Evolutionary conservation across 2,329 filamentous ascomycete species (phyloP), one percentile per base, ranked within the genome.

Genomic region (Claviceps fusiformis): DNA sequence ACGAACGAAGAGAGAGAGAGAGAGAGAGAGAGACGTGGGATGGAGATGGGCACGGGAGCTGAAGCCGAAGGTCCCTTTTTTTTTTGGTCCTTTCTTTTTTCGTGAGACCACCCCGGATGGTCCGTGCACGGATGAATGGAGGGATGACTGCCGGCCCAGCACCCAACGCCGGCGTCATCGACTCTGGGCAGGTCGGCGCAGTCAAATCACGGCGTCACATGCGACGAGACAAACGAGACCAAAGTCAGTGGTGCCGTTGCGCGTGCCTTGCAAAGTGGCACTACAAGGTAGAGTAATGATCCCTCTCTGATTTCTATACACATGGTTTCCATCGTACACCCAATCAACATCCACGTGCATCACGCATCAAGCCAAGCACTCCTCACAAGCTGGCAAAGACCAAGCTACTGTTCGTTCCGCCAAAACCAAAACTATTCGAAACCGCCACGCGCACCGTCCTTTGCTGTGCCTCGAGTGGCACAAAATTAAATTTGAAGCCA

Each of bases 381-480:
- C 27, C 6, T 33, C 31, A 53, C 37, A 56, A 4, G 27, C 61
- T 67, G 8, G 78, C 78, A 63, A 97, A 92, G 53, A 90, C 90
- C 43, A 98, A 73, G 54, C 83, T 90, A 46, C 92, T 91, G 72
- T 98, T 98, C 1, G 92, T 97, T 17, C 93, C 93, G 11, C 93
- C 93, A 72, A 98, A 98, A 0, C 93, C 93, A 71, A 98, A 98
- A 67, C 92, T 97, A 65, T 98, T 98, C 3, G 89, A 93, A 56
- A 98, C 63, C 5, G 87, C 88, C 27, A 92, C 85, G 56, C 82
- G 73, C 11, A 97, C 81, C 2, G 75, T 67, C 60, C 81, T 83
- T 53, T 86, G 69, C 68, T 96, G 91, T 0, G 89, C 78, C 49
- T 74, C 65, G 4, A 82, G 75, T 0, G 90, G 81, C 3, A 95